These are phyloP conservation scores for Fraxinus albicans DNA, from an alignment of 305 asterid genomes.

Conservation along the genomic window DNA sequence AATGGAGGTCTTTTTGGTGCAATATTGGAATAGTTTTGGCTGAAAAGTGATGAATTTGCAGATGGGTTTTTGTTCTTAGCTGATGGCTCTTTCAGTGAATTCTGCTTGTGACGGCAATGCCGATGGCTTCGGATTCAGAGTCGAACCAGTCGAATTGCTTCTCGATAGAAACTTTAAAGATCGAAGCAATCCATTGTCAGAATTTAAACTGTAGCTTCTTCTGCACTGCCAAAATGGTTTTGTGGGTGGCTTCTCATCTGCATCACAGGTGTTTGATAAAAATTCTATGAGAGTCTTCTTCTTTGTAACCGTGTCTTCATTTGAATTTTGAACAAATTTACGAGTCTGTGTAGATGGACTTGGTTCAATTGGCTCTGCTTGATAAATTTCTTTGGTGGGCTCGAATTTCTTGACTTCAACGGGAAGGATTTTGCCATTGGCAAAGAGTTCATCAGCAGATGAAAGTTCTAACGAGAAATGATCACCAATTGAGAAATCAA, in stretches of 20 bases:
- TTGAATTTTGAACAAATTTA: not conserved
- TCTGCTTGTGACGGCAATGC: conserved; percentile 44
- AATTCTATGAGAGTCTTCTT: conserved; percentile 67
- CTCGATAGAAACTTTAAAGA: conserved; percentile 54
- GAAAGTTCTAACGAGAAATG: conserved; percentile 37
- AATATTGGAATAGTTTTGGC: conserved; percentile 24
- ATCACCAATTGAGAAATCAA: conserved; percentile 52
- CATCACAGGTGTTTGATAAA: conserved; percentile 44
- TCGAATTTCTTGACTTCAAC: conserved; percentile 45
- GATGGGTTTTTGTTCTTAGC: too few species aligned
- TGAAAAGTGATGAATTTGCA: conserved; percentile 3
- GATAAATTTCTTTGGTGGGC: conserved; percentile 11
- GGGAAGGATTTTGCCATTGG: conserved; percentile 79
- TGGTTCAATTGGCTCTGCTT: conserved; percentile 25
- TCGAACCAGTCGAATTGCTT: conserved; percentile 86
- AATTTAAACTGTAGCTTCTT: conserved; percentile 68
- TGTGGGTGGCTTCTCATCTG: conserved; percentile 23
- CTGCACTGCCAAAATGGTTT: conserved; percentile 78
- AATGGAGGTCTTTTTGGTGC: conserved; percentile 39
- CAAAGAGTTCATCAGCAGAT: conserved; percentile 82
- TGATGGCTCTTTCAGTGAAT: conserved; percentile 17
- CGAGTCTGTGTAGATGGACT: not conserved
- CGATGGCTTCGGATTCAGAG: conserved; percentile 49
- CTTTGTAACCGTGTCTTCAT: conserved; percentile 27
- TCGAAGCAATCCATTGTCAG: conserved; percentile 46